Evolutionary conservation across 2,329 filamentous ascomycete species (phyloP).

Genomic region (Colletotrichum viniferum): DNA sequence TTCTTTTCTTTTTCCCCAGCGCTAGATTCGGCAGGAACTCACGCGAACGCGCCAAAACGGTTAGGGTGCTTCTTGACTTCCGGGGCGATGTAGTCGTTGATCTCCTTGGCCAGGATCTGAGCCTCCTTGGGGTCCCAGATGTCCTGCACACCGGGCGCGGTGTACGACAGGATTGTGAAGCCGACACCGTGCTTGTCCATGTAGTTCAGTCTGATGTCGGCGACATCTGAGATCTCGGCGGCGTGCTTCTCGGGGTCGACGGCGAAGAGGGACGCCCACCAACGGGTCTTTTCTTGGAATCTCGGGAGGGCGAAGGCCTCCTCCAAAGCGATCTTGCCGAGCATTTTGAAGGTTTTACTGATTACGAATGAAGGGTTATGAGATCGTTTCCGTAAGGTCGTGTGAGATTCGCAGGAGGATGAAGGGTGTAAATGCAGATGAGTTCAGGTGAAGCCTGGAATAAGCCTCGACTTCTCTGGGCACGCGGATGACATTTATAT

Average conservation of each 20-base stretch:
- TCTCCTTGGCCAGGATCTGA: conserved; percentile 39
- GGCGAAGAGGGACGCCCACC: conserved; percentile 30
- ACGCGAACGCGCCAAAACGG: conserved; percentile 50
- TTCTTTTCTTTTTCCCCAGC: background rate
- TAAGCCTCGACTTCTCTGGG: background rate
- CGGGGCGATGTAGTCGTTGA: conserved; percentile 28
- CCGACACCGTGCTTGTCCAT: conserved; percentile 50
- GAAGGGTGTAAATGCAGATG: background rate
- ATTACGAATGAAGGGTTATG: background rate
- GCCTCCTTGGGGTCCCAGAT: conserved; percentile 45
- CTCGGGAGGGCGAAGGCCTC: conserved; percentile 62
- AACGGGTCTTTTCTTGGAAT: background rate
- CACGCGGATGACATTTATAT: background rate
- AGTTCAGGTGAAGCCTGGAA: background rate
- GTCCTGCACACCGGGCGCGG: conserved; percentile 52
- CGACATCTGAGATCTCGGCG: conserved; percentile 50
- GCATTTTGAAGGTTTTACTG: conserved; percentile 39
- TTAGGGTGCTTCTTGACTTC: conserved; percentile 33
- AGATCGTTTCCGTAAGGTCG: background rate
- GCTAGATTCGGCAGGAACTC: conserved; percentile 24
- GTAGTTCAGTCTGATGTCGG: conserved; percentile 27
- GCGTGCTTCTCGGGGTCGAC: background rate
- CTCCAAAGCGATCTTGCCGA: conserved; percentile 66
- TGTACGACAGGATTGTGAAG: conserved; percentile 52
- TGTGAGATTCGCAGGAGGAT: background rate